Percentiles rank a stretch among this genome's conserved stretches.
Conservation (phyloP, 371 early-diverging fungal genomes). For the Rhizopus sp. region DNA sequence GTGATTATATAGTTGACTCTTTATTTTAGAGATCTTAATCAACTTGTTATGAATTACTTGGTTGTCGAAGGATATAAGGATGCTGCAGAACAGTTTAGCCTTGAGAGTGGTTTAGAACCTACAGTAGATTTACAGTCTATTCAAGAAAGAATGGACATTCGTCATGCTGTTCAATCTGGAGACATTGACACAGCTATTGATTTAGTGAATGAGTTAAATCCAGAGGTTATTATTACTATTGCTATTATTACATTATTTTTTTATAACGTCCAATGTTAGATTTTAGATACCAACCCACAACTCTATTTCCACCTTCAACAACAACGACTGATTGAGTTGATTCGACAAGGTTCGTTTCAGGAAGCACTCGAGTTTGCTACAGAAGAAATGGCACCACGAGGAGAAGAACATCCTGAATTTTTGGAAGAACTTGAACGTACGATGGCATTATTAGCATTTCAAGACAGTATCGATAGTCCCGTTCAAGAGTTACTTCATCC, state of each 20-base stretch:
- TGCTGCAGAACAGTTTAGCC: constrained; percentile 93
- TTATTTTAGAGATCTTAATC: constrained; percentile 78
- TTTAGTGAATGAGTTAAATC: constrained; percentile 94
- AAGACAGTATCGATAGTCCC: constrained; percentile 64
- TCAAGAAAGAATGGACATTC: constrained; percentile 92
- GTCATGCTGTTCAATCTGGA: constrained; percentile 89
- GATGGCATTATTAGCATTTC: constrained; percentile 95
- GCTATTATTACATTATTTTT: neutral
- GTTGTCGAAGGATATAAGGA: constrained; percentile 98
- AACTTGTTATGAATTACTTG: constrained; percentile 96
- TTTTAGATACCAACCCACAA: constrained; percentile 93
- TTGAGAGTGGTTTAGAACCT: constrained; percentile 81
- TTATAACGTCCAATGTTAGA: constrained; percentile 46
- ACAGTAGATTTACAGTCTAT: constrained; percentile 85
- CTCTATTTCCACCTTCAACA: constrained; percentile 95
- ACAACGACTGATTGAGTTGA: constrained; percentile 94
- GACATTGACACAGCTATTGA: constrained; percentile 93
- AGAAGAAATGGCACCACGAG: constrained; percentile 95
- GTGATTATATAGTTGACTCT: neutral
- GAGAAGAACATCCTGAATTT: constrained; percentile 94
- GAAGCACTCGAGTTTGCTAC: constrained; percentile 96
- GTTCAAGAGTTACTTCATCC: constrained; percentile 84
- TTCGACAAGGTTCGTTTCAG: constrained; percentile 73
- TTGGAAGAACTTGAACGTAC: constrained; percentile 92
- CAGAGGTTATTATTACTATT: constrained; percentile 69